Percentiles rank a stretch among this genome's conserved stretches.
phyloP scores from a whole-genome alignment of 371 early-diverging fungal species.

The Rhizopus sp. region DNA sequence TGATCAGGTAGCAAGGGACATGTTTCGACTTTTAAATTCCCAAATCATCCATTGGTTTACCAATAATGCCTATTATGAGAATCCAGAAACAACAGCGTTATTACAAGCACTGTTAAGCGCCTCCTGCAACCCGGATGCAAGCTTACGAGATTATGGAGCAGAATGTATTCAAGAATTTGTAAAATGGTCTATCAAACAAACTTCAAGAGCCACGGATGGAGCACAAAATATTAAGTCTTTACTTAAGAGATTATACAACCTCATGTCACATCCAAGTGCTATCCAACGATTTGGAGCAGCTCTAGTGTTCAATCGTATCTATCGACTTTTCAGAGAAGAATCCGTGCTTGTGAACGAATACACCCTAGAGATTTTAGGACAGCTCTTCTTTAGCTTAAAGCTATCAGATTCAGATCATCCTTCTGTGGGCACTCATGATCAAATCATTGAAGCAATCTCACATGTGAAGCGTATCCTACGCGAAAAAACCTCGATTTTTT shows the following conservation, averaged over 20 bases:
- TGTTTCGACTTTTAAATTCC: slow-evolving; percentile 61
- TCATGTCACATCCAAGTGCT: slow-evolving; percentile 61
- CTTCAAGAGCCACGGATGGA: slow-evolving; percentile 39
- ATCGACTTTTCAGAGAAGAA: slow-evolving; percentile 70
- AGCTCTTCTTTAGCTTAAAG: slow-evolving; percentile 65
- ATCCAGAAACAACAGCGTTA: slow-evolving; percentile 74
- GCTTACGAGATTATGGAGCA: slow-evolving; percentile 75
- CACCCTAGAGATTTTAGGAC: slow-evolving; percentile 69
- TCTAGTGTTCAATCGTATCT: slow-evolving; percentile 72
- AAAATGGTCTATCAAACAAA: slow-evolving; percentile 76
- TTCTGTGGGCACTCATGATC: slow-evolving; percentile 63
- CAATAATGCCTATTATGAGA: slow-evolving; percentile 71
- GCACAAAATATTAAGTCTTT: slow-evolving; percentile 71
- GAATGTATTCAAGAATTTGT: slow-evolving; percentile 77
- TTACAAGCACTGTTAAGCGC: slow-evolving; percentile 72
- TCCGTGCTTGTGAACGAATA: slow-evolving; percentile 60
- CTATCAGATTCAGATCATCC: slow-evolving; percentile 67
- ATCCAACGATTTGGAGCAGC: slow-evolving; percentile 74
- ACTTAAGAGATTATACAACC: slow-evolving; percentile 66
- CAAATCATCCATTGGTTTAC: slow-evolving; percentile 86
- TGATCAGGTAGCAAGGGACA: slow-evolving; percentile 67
- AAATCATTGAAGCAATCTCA: slow-evolving; percentile 54
- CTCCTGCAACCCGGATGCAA: slow-evolving; percentile 53
- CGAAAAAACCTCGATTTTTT: slow-evolving; percentile 50
- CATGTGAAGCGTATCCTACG: slow-evolving; percentile 66